A percentile compares a stretch with the other conserved stretches of the same genome.
These are phyloP conservation scores for Cucumis sativus DNA, from an alignment of 306 rosid species.

Conservation along the genomic window Cucumber_9930_V3 NC_026657.2:38158501-38159000, in stretches of 20 bases:
- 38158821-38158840: not conserved
- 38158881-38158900: too few species aligned
- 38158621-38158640: not conserved
- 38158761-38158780: not conserved
- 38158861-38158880: too few species aligned
- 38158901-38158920: not conserved
- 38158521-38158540: too few species aligned
- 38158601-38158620: not conserved
- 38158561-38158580: not conserved
- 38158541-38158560: not conserved
- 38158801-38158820: not conserved
- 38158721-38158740: not conserved
- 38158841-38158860: not conserved
- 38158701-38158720: not conserved
- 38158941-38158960: too few species aligned
- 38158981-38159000: not conserved
- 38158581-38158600: not conserved
- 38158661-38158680: not conserved
- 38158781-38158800: not conserved
- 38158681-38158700: not conserved
- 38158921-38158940: not conserved
- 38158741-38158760: not conserved
- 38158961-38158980: not conserved
- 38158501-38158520: too few species aligned
- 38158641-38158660: not conserved